Evolutionary conservation across 23 red algal species (phyloP).

Genomic region (Gracilariopsis chorda): DNA sequence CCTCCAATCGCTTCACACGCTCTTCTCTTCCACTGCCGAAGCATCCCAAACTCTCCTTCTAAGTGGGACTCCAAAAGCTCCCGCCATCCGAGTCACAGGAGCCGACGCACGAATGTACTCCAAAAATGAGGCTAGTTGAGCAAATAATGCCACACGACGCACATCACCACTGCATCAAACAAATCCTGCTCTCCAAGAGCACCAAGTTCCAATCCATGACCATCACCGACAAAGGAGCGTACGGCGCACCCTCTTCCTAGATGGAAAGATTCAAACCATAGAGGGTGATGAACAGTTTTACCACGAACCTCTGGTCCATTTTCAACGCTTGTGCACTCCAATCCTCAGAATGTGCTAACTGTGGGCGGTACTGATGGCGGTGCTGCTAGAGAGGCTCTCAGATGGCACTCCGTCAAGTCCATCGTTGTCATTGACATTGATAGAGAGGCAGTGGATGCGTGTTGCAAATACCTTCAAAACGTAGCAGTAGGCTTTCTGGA

Average conservation of each 20-base stretch:
- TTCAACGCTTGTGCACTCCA: slow-evolving; percentile 59
- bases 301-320: slow-evolving; percentile 91
- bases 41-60: neutral
- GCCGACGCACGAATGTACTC: neutral
- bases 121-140: slow-evolving; percentile 66
- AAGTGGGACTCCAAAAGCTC: slow-evolving; percentile 1
- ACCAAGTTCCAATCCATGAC: slow-evolving; percentile 68
- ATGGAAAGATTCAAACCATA: slow-evolving; percentile 77
- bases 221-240: slow-evolving; percentile 75
- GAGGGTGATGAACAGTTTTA: slow-evolving; percentile 77
- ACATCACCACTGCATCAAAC: slow-evolving; percentile 64
- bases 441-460: slow-evolving; percentile 68
- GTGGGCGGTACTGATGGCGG: slow-evolving; percentile 89
- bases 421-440: slow-evolving; percentile 87
- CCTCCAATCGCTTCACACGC: neutral
- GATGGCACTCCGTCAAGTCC: slow-evolving; percentile 49
- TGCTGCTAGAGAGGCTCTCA: slow-evolving; percentile 69
- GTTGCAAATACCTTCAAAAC: slow-evolving; percentile 54
- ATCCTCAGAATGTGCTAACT: slow-evolving; percentile 44
- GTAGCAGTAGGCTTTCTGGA: slow-evolving; percentile 66
- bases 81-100: neutral
- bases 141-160: slow-evolving; percentile 54
- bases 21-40: neutral
- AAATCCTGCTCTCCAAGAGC: neutral
- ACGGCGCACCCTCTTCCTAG: slow-evolving; percentile 82